phyloP scores from a whole-genome alignment of 441 rosid species.

The Mallotus repandus region DNA sequence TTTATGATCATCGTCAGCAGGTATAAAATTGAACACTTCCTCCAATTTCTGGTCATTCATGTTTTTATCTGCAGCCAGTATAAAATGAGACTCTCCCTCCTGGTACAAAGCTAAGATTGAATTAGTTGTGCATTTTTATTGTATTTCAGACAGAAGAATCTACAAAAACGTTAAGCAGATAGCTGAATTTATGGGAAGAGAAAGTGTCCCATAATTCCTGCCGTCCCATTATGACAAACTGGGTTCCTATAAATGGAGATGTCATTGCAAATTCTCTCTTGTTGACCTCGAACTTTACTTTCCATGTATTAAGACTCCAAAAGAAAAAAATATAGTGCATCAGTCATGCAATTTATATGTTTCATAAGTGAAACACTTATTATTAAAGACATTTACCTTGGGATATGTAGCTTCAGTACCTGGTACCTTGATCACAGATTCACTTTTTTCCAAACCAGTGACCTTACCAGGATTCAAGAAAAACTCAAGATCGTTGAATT shows the following conservation, averaged over 20 bases:
- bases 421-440: constrained; percentile 28
- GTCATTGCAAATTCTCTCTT: neutral
- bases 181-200: constrained; percentile 1
- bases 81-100: constrained; percentile 39
- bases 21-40: constrained; percentile 41
- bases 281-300: neutral
- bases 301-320: neutral
- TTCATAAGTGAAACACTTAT: neutral
- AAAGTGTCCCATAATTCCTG: neutral
- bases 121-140: constrained; percentile 1
- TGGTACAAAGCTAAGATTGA: constrained; percentile 28
- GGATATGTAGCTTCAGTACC: constrained; percentile 27
- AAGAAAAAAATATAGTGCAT: neutral
- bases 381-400: constrained; percentile 37
- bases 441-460: constrained; percentile 35
- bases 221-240: neutral
- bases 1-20: constrained; percentile 34
- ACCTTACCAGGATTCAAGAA: constrained; percentile 81
- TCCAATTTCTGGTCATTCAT: constrained; percentile 37
- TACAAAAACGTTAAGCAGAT: constrained; percentile 2
- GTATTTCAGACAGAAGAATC: constrained; percentile 9
- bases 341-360: too few relatives aligned
- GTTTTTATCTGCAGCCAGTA: constrained; percentile 25
- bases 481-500: constrained; percentile 76
- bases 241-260: neutral